These are phyloP conservation scores for Calonectria pseudoreteaudii DNA, from an alignment of 2,329 filamentous ascomycete species.

Conservation along the genomic window DNA sequence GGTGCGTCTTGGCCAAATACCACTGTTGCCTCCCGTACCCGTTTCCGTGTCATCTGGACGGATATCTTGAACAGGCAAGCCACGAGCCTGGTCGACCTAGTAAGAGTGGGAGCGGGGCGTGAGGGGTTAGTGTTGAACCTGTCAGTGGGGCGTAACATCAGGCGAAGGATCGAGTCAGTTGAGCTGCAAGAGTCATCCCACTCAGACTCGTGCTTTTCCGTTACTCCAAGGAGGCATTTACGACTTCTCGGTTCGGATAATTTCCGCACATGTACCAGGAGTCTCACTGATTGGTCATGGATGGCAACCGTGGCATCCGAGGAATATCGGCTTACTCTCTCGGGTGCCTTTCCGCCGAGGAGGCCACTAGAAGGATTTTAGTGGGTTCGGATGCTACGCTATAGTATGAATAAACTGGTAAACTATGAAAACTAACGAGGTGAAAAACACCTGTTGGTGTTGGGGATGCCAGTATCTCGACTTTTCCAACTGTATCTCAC, in stretches of 20 bases:
- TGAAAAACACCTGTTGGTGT: not conserved
- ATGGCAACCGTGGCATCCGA: not conserved
- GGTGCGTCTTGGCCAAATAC: not conserved
- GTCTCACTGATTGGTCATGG: not conserved
- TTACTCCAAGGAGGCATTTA: not conserved
- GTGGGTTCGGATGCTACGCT: not conserved
- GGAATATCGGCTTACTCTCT: not conserved
- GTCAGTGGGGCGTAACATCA: not conserved
- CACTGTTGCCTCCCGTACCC: not conserved
- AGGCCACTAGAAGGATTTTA: not conserved
- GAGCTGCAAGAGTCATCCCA: slow-evolving; percentile 1
- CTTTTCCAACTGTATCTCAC: not conserved
- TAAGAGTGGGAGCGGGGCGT: not conserved
- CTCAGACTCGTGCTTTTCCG: not conserved
- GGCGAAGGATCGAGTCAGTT: not conserved
- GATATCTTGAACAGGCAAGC: not conserved
- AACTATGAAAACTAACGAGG: not conserved
- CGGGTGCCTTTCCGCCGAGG: not conserved
- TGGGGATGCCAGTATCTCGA: not conserved
- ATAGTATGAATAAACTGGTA: not conserved
- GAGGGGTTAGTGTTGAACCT: not conserved
- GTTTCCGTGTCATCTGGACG: slow-evolving; percentile 1
- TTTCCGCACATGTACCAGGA: not conserved
- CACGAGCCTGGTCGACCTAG: not conserved
- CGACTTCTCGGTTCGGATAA: not conserved